A percentile compares a stretch with the other conserved stretches of the same genome.
These are phyloP conservation scores for Fraxinus anomala DNA, from an alignment of 257 asterid genomes.

Conservation along the genomic window DNA sequence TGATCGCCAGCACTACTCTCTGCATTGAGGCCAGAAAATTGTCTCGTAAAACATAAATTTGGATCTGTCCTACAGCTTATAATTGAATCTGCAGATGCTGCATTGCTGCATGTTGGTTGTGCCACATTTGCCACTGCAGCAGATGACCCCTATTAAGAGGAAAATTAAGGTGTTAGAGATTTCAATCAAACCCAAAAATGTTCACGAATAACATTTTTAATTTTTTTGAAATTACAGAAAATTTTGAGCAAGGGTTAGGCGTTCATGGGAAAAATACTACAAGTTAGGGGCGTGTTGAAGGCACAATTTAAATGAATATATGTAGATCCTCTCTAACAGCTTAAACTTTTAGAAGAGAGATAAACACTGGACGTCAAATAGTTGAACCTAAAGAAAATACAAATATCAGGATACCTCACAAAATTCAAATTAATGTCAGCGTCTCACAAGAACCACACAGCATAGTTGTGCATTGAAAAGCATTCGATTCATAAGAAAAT, in stretches of 20 bases:
- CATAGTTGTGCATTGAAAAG: not conserved
- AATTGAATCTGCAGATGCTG: constrained; percentile 74
- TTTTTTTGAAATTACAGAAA: too few relatives aligned
- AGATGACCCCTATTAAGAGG: constrained; percentile 49
- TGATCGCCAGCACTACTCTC: constrained; percentile 66
- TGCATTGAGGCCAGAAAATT: constrained; percentile 67
- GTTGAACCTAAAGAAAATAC: not conserved
- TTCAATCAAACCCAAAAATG: not conserved
- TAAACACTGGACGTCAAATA: not conserved
- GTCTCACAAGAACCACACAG: not conserved
- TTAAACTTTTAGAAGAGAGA: not conserved
- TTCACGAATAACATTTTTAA: too few relatives aligned
- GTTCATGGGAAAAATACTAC: not conserved
- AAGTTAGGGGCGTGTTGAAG: not conserved
- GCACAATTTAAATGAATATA: not conserved
- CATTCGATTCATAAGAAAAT: not conserved
- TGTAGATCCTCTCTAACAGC: not conserved
- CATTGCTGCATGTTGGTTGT: constrained; percentile 83
- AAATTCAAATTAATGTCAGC: not conserved
- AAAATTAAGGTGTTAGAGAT: constrained; percentile 12
- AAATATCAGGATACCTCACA: too few relatives aligned
- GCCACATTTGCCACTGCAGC: constrained; percentile 40
- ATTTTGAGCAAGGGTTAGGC: not conserved
- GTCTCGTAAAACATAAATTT: constrained; percentile 54
- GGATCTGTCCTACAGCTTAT: constrained; percentile 87